Base-by-base conservation (phyloP, 129 eudicot species). In the Ambrosia trifida region DNA sequence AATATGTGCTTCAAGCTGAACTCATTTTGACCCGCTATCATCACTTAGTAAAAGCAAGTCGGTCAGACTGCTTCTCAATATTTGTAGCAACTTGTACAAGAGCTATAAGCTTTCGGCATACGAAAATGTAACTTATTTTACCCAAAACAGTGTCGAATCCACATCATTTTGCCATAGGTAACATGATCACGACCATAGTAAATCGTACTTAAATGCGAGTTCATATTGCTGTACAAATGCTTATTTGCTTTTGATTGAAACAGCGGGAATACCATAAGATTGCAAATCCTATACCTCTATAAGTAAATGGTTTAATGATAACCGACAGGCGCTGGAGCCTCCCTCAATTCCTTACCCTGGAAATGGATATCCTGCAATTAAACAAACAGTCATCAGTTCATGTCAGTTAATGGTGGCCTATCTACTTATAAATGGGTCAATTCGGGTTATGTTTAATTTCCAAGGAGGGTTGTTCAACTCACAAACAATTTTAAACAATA, bases 261-360 rank as follows among this genome's bases (percentile, higher is more conserved):
- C 33, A 66, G 60, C 11, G 4, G 56, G 13, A 44, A 13, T 10
- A 62, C 16, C 4, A n/a, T 30, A 0, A 60, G 47, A 12, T 16
- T 17, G 32, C 2, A 9, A 59, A 33, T 46, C 61, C 62, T 59
- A 20, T 47, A 33, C 20, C 60, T 76, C 44, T 47, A 36, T 20
- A 56, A 17, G 12, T 24, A 13, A 69, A 70, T 52, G 38, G 31
- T 62, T 74, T 69, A 91, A 52, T 85, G 98, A 75, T 94, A 94
- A 62, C 93, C 96, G 14, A 85, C 53, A 66, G 98, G 98, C 17
- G 97, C 98, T 38, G 97, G 87, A 59, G 96, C 91, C 30, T 94
- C 96, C 73, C 84, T 82, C 80, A 94, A 70, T 72, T 90, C 85
- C 82, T 87, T 94, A 32, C 99, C 99, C 81, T 89, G 91, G 78